Base-by-base conservation (phyloP, 495 filamentous ascomycete species). In the Penicillium pancosmium region DNA sequence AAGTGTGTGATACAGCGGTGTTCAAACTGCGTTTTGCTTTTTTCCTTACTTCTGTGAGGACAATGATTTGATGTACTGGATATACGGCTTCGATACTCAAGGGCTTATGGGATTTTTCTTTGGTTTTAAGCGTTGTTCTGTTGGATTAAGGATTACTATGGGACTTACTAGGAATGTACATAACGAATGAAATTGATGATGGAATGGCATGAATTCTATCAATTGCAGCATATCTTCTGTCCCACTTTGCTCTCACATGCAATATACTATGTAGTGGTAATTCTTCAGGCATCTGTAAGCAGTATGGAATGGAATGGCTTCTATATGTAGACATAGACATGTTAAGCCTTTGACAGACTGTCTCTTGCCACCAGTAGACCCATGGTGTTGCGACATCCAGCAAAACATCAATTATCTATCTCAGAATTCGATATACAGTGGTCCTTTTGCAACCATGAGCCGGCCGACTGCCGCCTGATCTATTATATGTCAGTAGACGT, bases 1-100 rank as follows among this genome's bases (percentile, higher is more conserved):
- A 48, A 27, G 23, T 4, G 15, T 73, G 69, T 9, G 68, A 64
- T 12, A 67, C 73, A 66, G 36, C 56, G 65, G 4, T 71, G 25
- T 25, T 56, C 38, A 33, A 36, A 34, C 10, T 34, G 10, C 7
- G 9, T 31, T 43, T 18, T 43, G 33, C 36, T 13, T 34, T 54
- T n/a, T 50, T 50, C 43, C 10, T 48, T 5, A n/a, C 35, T 44
- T 25, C 23, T 46, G 34, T 12, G 23, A 19, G 18, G 19, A 35
- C 16, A 19, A 52, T 33, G 25, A 53, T 47, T 9, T 15, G 27
- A 43, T 52, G 44, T 21, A 50, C 48, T 49, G 53, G 50, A 49
- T 56, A 44, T 57, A 46, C 34, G 15, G 25, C 25, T 6, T 35
- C 18, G n/a, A 51, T 51, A 36, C 27, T 18, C 15, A 18, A 33